phyloP scores from a whole-genome alignment of 768 basidiomycete genomes.

The Suillus ampliporus region DNA sequence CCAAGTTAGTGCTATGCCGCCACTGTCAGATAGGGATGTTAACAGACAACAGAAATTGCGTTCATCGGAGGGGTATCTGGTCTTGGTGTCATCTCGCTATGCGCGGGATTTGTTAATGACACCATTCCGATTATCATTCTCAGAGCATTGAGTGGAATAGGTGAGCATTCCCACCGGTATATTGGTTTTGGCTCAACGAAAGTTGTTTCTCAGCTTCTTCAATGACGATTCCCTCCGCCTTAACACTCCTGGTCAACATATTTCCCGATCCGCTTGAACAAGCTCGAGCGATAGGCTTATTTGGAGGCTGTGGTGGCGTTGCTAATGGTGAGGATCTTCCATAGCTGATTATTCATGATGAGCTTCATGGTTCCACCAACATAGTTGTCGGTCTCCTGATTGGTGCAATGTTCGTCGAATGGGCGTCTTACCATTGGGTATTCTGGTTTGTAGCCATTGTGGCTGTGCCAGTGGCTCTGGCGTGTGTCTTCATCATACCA shows the following conservation, averaged over 20 bases:
- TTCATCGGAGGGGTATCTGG: conserved; percentile 47
- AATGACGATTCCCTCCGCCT: conserved; percentile 56
- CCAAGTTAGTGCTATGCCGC: conserved; percentile 38
- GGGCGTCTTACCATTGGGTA: conserved; percentile 53
- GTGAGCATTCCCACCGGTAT: conserved; percentile 28
- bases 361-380: not conserved
- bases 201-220: conserved; percentile 44
- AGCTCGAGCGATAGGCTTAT: conserved; percentile 51
- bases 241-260: conserved; percentile 54
- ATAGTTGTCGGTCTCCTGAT: conserved; percentile 49
- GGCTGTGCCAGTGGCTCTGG: conserved; percentile 37
- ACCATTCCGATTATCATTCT: conserved; percentile 56
- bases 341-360: not conserved
- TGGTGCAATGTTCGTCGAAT: conserved; percentile 49
- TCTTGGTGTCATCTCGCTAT: conserved; percentile 51
- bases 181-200: conserved; percentile 9
- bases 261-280: conserved; percentile 54
- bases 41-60: conserved; percentile 37
- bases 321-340: conserved; percentile 44
- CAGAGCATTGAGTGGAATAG: conserved; percentile 55
- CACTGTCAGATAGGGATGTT: not conserved
- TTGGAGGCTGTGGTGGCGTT: conserved; percentile 51
- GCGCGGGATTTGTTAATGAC: conserved; percentile 50
- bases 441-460: conserved; percentile 55
- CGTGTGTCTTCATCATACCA: conserved; percentile 43